These are phyloP conservation scores for Monascus ruber DNA, from an alignment of 2,329 filamentous ascomycete genomes.

Conservation along the genomic window DNA sequence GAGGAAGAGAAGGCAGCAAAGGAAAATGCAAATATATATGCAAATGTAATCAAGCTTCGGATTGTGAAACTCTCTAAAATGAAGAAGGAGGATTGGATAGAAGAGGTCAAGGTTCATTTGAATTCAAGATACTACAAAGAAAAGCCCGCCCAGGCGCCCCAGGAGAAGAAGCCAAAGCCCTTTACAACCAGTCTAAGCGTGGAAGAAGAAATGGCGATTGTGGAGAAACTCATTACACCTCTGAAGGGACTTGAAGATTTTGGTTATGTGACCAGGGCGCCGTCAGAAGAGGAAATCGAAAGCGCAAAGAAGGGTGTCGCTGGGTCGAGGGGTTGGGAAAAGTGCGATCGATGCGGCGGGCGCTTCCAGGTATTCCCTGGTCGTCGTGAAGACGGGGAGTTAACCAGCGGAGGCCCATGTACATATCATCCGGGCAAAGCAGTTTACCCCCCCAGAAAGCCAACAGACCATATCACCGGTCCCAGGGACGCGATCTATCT, in stretches of 20 bases:
- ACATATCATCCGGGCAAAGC: slow-evolving; percentile 68
- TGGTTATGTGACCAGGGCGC: slow-evolving; percentile 64
- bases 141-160: slow-evolving; percentile 12
- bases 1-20: slow-evolving; percentile 67
- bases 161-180: slow-evolving; percentile 35
- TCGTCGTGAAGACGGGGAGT: slow-evolving; percentile 61
- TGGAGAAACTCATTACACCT: slow-evolving; percentile 53
- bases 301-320: slow-evolving; percentile 54
- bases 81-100: slow-evolving; percentile 58
- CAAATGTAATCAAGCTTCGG: slow-evolving; percentile 71
- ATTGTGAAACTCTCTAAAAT: slow-evolving; percentile 69
- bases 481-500: slow-evolving; percentile 53
- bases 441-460: slow-evolving; percentile 46
- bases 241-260: slow-evolving; percentile 52
- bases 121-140: slow-evolving; percentile 26
- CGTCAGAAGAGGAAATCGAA: slow-evolving; percentile 54
- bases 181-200: slow-evolving; percentile 60
- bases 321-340: slow-evolving; percentile 65
- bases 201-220: slow-evolving; percentile 56
- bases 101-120: slow-evolving; percentile 42
- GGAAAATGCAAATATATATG: slow-evolving; percentile 60
- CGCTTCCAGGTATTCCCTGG: slow-evolving; percentile 91
- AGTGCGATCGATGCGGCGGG: slow-evolving; percentile 73
- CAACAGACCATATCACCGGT: slow-evolving; percentile 45
- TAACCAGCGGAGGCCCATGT: slow-evolving; percentile 67